phyloP scores from a whole-genome alignment of 2,329 filamentous ascomycete genomes.

The Penicillium olsonii region DNA sequence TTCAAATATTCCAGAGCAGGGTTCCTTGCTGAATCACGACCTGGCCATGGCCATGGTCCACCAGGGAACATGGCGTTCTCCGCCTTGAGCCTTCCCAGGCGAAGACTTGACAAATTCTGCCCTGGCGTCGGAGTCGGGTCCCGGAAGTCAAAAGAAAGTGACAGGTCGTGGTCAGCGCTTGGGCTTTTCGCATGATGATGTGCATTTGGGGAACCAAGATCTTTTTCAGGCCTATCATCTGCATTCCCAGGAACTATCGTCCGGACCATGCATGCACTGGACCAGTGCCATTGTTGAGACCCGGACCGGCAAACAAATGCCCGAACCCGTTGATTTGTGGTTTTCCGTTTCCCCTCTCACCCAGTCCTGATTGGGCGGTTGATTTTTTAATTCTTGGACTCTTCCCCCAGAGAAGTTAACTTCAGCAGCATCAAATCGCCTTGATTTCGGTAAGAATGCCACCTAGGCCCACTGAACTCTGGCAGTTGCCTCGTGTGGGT shows the following conservation, averaged over 20 bases:
- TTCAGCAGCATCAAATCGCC: background rate
- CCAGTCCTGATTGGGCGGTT: background rate
- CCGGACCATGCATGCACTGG: background rate
- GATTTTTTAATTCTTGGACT: background rate
- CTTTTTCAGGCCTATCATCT: constrained; percentile 7
- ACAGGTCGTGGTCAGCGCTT: constrained; percentile 7
- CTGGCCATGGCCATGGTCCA: background rate
- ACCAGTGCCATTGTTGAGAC: background rate
- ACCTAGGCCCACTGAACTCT: background rate
- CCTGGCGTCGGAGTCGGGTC: constrained; percentile 1
- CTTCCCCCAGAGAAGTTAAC: background rate
- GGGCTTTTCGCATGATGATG: constrained; percentile 10
- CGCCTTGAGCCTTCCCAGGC: background rate
- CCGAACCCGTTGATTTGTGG: background rate
- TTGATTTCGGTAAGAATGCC: background rate
- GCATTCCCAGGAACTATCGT: constrained; percentile 3
- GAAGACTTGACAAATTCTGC: background rate
- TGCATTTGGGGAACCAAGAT: constrained; percentile 4
- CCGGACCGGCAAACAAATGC: background rate
- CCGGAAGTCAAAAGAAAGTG: constrained; percentile 13
- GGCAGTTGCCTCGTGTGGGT: background rate
- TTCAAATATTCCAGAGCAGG: background rate
- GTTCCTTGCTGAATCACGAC: background rate
- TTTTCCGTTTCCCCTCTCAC: background rate
- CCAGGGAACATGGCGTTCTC: background rate